Evolutionary conservation across 768 basidiomycete genomes (phyloP), one percentile per base, ranked within the genome.

Genomic region (Piloderma croceum): DNA sequence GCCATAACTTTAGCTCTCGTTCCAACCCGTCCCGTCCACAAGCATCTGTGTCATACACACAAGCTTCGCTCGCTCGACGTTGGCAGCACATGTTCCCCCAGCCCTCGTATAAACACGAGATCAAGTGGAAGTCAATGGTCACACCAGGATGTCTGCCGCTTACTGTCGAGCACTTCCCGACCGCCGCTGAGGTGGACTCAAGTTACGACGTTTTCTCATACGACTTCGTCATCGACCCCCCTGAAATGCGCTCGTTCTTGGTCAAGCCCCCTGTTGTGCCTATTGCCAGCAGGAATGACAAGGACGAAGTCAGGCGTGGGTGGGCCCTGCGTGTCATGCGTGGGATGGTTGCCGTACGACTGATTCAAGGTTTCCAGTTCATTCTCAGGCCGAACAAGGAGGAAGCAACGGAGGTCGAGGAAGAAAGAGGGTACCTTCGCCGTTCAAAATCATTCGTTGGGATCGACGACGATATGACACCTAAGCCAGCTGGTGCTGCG

Each of bases 281-380:
- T 9, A 15, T 9, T 9, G 15, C 27, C 27, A 29, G 15, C 27
- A 29, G 9, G 10, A 63, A 62, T 29, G 76, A 81, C 27, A 29
- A 9, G 10, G 63, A 62, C 27, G 76, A 81, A 13, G 52, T 74
- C 27, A 74, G 83, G 5, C 71, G 75, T 18, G 78, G 75, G 4
- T 88, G 83, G 82, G 88, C 85, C 0, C 60, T 87, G 18, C 76
- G 72, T 2, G 82, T 90, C 13, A 90, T 98, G 86, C 78, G 84
- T 20, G 90, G 88, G 24, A 93, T 98, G 87, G 89, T 89, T 1
- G 90, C 88, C 3, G 82, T 96, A 33, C 74, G 94, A 18, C 73
- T 98, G 10, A 81, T 87, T 10, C 91, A 97, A 60, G 93, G 93
- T 17, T 98, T 97, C 61, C 94, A 97, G 57, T 89, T 97, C 52